Conservation (phyloP, 225 moss, liverwort and hornwort genomes). For the Ulota crispa region DNA sequence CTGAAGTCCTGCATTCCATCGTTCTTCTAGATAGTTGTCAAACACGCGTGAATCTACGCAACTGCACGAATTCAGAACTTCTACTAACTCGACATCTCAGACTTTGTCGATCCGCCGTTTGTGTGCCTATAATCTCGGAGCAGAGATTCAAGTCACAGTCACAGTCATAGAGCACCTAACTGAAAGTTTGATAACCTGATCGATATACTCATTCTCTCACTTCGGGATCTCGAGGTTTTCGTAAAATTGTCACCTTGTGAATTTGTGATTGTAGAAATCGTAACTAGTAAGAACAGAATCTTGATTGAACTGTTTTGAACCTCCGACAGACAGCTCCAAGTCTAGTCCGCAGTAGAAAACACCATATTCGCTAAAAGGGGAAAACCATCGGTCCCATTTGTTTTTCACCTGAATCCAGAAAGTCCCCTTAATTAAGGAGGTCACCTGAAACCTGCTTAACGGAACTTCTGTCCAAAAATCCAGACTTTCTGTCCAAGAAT, state of each 20-base stretch:
- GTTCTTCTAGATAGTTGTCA: background rate
- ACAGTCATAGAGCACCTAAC: background rate
- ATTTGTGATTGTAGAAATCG: background rate
- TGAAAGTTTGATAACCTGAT: background rate
- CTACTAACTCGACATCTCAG: background rate
- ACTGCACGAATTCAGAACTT: background rate
- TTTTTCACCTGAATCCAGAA: too few relatives aligned
- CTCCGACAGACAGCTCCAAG: too few relatives aligned
- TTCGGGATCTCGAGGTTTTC: background rate
- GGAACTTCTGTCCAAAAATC: too few relatives aligned
- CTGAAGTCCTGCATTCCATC: background rate
- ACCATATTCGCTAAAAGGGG: too few relatives aligned
- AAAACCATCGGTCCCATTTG: too few relatives aligned
- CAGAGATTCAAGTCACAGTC: background rate
- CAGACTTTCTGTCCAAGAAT: too few relatives aligned
- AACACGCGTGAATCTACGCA: background rate
- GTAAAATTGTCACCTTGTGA: background rate
- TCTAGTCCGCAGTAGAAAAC: too few relatives aligned
- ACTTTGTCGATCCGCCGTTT: background rate
- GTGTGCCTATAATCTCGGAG: background rate
- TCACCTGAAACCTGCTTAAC: too few relatives aligned
- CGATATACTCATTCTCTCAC: background rate
- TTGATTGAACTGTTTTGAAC: background rate
- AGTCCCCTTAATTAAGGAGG: too few relatives aligned
- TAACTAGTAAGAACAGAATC: background rate